These are phyloP conservation scores for Arthrobotrys conoides DNA, from an alignment of 2,329 filamentous ascomycete genomes.

Conservation along the genomic window DNA sequence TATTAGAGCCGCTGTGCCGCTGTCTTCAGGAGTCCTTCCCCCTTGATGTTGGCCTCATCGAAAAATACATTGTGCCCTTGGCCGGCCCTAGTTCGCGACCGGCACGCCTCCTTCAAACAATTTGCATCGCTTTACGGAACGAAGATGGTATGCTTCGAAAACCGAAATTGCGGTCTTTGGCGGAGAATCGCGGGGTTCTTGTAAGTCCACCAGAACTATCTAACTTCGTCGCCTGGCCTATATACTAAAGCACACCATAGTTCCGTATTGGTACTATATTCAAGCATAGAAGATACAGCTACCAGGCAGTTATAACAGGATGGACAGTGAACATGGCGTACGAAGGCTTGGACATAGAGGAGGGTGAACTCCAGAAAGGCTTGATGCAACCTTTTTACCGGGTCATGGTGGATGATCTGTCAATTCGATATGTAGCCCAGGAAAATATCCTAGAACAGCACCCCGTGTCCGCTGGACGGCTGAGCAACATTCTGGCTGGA, in stretches of 20 bases:
- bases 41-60: slow-evolving; percentile 67
- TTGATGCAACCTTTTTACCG: slow-evolving; percentile 84
- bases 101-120: slow-evolving; percentile 69
- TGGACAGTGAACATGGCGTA: slow-evolving; percentile 73
- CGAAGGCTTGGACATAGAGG: slow-evolving; percentile 73
- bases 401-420: slow-evolving; percentile 78
- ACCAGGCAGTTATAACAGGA: slow-evolving; percentile 86
- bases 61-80: slow-evolving; percentile 66
- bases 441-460: slow-evolving; percentile 81
- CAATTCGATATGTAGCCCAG: slow-evolving; percentile 80
- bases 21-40: slow-evolving; percentile 66
- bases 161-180: slow-evolving; percentile 51
- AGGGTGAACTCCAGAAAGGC: slow-evolving; percentile 73
- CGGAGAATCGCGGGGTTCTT: slow-evolving; percentile 63
- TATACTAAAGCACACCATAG: slow-evolving; percentile 59
- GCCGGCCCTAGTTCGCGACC: slow-evolving; percentile 64
- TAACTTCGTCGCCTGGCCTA: slow-evolving; percentile 67
- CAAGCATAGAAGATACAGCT: slow-evolving; percentile 82
- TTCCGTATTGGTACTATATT: slow-evolving; percentile 88
- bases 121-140: slow-evolving; percentile 72
- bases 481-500: slow-evolving; percentile 79
- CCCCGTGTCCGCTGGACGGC: slow-evolving; percentile 71
- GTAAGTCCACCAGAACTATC: slow-evolving; percentile 64
- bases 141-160: slow-evolving; percentile 72
- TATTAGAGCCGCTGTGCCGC: slow-evolving; percentile 66